Base-by-base conservation (phyloP, 148 eudicot genomes). In the Camellia granthamiana region DNA sequence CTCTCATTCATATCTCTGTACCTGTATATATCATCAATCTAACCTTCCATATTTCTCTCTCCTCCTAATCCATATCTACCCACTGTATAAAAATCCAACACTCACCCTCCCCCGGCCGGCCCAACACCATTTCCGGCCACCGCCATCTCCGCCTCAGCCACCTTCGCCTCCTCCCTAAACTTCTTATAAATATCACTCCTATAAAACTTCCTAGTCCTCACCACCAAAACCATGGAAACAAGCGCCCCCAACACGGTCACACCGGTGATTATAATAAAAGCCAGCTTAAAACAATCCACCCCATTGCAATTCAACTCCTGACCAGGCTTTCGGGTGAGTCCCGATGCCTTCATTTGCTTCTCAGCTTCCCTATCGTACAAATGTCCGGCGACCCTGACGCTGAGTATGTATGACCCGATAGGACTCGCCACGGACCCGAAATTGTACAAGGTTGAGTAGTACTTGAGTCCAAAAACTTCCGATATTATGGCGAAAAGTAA, bases 401-500 rank as follows among this genome's bases (percentile, higher is more conserved):
- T 84, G 5, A 84, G 83, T 67, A 84, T 13, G 19, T 84, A 84
- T 12, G 70, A 69, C 21, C 86, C 86, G 12, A 84, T 49, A 43
- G 86, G 86, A 64, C 86, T 80, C 3, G 86, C 86, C 69, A 80
- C 86, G 6, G 83, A 54, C 44, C 86, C 86, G 21, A 84, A 84
- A 51, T 84, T 84, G 69, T 80, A 84, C 11, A 84, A 56, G 6
- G 86, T 80, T n/a, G 86, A 84, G 75, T 84, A 84, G 30, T 84
- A 84, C 46, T 84, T 84, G 1, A 84, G 83, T 23, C 86, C 86
- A 15, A 84, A 84, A 19, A 84, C 72, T 68, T 84, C 86, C 8
- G 86, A 84, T 2, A 84, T 84, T 43, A 84, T 84, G n/a, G 86
- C 83, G 72, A 84, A 80, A 1, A 84, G 83, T 43, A 84, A 55